These are phyloP conservation scores for Herpetomonas muscarum DNA, from an alignment of 208 protist genomes.

Conservation along the genomic window DNA sequence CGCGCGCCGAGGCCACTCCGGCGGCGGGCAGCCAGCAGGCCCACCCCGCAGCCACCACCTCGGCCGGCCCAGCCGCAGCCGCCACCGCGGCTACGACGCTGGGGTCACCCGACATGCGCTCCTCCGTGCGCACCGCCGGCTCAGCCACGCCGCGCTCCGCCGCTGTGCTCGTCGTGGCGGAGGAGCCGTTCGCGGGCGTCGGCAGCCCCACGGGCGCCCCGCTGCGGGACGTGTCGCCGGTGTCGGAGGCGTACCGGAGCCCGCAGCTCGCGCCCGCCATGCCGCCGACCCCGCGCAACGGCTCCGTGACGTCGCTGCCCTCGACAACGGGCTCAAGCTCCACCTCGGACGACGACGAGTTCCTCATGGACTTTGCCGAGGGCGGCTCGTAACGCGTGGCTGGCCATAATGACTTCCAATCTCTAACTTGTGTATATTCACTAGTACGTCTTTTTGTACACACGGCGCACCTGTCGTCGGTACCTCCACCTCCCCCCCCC, in stretches of 20 bases:
- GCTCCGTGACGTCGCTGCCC: neutral
- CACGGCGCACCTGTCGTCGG: conserved; percentile 1
- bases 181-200: no score
- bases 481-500: conserved; percentile 7
- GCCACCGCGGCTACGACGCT: no score
- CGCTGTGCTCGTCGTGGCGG: no score
- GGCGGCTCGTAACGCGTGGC: neutral
- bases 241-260: neutral
- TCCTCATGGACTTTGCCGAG: neutral
- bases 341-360: neutral
- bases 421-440: neutral
- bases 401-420: neutral
- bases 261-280: neutral
- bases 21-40: no score
- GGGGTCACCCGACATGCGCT: no score
- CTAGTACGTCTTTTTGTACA: neutral
- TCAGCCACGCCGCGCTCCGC: no score
- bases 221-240: neutral
- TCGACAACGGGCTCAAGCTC: neutral
- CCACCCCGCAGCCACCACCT: no score
- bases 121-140: no score
- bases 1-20: no score
- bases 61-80: no score
- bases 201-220: no score
- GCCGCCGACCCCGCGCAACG: neutral